Percentiles rank a stretch among this genome's conserved stretches.
These are phyloP conservation scores for Marasmius tenuissimus DNA, from an alignment of 1,284 basidiomycete genomes.

Conservation along the genomic window DNA sequence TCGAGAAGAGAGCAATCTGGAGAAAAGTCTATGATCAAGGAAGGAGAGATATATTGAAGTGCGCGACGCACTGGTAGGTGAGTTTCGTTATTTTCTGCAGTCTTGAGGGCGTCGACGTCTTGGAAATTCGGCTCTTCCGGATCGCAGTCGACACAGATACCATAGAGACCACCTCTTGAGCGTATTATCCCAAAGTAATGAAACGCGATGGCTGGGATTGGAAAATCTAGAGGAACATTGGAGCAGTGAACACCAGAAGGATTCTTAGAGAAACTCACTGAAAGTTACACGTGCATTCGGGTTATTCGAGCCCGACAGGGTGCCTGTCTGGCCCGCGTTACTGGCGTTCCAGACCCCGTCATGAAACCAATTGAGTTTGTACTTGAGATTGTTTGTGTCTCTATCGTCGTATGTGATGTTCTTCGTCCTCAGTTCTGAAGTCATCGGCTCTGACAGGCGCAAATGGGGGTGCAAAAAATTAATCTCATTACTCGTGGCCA, in stretches of 20 bases:
- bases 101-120: slow-evolving; percentile 25
- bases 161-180: slow-evolving; percentile 17
- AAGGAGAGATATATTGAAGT: neutral
- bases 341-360: slow-evolving; percentile 28
- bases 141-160: slow-evolving; percentile 26
- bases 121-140: slow-evolving; percentile 23
- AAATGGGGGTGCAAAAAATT: too few species aligned
- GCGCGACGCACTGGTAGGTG: slow-evolving; percentile 24
- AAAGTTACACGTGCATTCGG: slow-evolving; percentile 28
- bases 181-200: slow-evolving; percentile 29
- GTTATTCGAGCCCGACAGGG: slow-evolving; percentile 23
- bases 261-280: slow-evolving; percentile 15
- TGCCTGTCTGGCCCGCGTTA: slow-evolving; percentile 24
- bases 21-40: slow-evolving; percentile 21
- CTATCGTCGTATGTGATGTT: slow-evolving; percentile 27
- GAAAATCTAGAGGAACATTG: slow-evolving; percentile 3
- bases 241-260: neutral
- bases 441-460: too few species aligned
- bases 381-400: slow-evolving; percentile 20
- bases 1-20: slow-evolving; percentile 18
- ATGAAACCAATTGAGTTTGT: slow-evolving; percentile 23
- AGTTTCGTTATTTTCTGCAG: slow-evolving; percentile 25
- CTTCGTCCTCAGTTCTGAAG: neutral
- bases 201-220: slow-evolving; percentile 28
- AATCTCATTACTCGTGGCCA: too few species aligned